Conservation (phyloP, 257 asterid species). For the Solanum megistacrolobum region DNA sequence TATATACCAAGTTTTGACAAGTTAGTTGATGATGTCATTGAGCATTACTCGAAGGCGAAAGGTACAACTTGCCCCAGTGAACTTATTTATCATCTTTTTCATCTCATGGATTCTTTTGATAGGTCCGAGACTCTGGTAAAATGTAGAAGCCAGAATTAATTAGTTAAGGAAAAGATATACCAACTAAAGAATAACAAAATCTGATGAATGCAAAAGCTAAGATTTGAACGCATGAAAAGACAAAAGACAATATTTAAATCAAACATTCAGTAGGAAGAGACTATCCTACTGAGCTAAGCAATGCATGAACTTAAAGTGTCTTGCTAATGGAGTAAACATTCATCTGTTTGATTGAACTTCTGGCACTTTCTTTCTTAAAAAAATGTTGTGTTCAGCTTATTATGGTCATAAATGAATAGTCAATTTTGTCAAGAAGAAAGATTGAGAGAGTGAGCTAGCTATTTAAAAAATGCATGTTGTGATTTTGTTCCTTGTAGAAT, state of each 20-base stretch:
- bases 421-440: neutral
- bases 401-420: neutral
- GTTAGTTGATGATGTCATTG: constrained; percentile 47
- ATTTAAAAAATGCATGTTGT: neutral
- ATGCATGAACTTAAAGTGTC: neutral
- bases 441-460: neutral
- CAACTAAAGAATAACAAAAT: neutral
- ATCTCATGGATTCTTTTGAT: neutral
- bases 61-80: constrained; percentile 16
- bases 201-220: neutral
- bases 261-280: neutral
- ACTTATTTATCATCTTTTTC: neutral
- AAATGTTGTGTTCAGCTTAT: neutral
- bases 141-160: neutral
- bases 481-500: neutral
- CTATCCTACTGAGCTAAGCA: neutral
- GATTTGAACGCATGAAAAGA: neutral
- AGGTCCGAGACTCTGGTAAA: neutral
- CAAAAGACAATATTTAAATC: neutral
- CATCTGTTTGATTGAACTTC: neutral
- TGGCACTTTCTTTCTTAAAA: neutral
- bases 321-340: neutral
- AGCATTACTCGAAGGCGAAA: constrained; percentile 37
- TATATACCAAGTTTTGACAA: constrained; percentile 39
- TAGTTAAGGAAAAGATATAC: neutral